phyloP scores from a whole-genome alignment of 176 grass and related monocot genomes.

The Typha latifolia region DNA sequence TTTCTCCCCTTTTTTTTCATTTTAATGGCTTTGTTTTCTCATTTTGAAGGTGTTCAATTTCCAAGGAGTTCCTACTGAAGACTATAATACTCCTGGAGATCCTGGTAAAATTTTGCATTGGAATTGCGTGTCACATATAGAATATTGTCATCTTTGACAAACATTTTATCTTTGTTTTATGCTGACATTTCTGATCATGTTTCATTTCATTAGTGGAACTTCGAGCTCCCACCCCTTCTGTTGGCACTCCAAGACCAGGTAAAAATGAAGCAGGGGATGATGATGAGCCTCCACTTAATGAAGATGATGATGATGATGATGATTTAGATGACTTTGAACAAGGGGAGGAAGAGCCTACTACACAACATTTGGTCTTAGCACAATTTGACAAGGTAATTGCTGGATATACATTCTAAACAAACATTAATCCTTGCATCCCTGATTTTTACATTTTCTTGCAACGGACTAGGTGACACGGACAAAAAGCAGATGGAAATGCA shows the following conservation, averaged over 20 bases:
- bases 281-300: slow-evolving; percentile 67
- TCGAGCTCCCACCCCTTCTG: slow-evolving; percentile 45
- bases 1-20: not conserved
- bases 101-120: slow-evolving; percentile 32
- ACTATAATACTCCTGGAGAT: slow-evolving; percentile 66
- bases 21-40: slow-evolving; percentile 2
- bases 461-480: slow-evolving; percentile 35
- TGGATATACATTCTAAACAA: not conserved
- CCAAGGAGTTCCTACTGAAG: slow-evolving; percentile 57
- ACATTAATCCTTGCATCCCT: not conserved
- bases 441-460: not conserved
- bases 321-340: slow-evolving; percentile 61
- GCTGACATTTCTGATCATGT: not conserved
- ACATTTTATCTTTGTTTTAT: not conserved
- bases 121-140: too few species aligned
- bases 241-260: slow-evolving; percentile 44
- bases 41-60: slow-evolving; percentile 48
- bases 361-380: slow-evolving; percentile 65
- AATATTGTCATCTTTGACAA: not conserved
- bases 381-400: slow-evolving; percentile 68
- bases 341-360: slow-evolving; percentile 58
- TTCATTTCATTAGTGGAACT: slow-evolving; percentile 36
- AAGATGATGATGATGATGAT: slow-evolving; percentile 50
- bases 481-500: slow-evolving; percentile 53
- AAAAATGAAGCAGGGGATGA: slow-evolving; percentile 43